These are phyloP conservation scores for Pleurozium schreberi DNA, from an alignment of 225 moss, liverwort and hornwort species.

Conservation along the genomic window DNA sequence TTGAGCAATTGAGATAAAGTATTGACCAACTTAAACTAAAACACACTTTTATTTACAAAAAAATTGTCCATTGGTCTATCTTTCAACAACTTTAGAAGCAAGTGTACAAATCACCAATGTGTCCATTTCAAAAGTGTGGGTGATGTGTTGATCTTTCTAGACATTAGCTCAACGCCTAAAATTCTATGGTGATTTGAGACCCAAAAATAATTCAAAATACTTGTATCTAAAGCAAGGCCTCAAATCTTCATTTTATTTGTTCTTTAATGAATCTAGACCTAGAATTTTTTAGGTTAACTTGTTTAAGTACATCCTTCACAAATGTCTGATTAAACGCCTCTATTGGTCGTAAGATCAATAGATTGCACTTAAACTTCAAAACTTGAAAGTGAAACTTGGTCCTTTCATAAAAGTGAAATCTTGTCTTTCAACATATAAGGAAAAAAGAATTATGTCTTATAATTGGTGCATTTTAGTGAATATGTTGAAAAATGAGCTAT, in stretches of 20 bases:
- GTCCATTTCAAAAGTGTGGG: not conserved
- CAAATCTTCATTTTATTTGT: not conserved
- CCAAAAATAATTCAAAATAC: not conserved
- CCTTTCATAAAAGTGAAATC: not conserved
- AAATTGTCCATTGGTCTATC: not conserved
- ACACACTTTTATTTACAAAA: not conserved
- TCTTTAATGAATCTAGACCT: fast-evolving
- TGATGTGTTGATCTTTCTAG: not conserved
- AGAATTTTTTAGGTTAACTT: not conserved
- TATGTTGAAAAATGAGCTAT: not conserved
- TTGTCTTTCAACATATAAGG: not conserved
- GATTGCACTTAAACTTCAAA: too few species aligned
- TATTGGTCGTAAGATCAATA: not conserved
- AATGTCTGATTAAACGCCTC: not conserved
- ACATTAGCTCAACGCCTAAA: fast-evolving
- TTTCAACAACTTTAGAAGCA: not conserved
- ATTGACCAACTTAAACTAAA: not conserved
- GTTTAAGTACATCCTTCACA: fast-evolving
- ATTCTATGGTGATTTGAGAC: not conserved
- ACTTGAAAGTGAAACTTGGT: fast-evolving
- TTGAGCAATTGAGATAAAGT: not conserved
- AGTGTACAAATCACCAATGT: not conserved
- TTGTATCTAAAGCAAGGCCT: not conserved
- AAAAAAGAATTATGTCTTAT: fast-evolving
- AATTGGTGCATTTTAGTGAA: not conserved